Percentiles rank a stretch among this genome's conserved stretches.
phyloP scores from a whole-genome alignment of 345 rosid species.

The Linum lewisii region DNA sequence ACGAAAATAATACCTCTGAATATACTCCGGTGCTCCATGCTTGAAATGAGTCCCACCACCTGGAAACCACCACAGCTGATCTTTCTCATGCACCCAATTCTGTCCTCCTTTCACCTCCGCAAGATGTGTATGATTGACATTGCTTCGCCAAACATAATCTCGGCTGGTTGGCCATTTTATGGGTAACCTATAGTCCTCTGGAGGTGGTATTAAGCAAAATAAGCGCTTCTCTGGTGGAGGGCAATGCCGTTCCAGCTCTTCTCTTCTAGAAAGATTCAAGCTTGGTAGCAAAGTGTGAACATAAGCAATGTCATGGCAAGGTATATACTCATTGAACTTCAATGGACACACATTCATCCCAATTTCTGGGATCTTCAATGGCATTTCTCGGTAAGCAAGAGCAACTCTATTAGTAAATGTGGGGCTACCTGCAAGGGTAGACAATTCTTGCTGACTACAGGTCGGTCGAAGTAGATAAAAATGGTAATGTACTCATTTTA shows the following conservation, averaged over 20 bases:
- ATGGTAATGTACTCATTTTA: not conserved
- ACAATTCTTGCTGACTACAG: constrained; percentile 1
- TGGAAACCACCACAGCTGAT: constrained; percentile 86
- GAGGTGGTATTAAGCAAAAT: constrained; percentile 90
- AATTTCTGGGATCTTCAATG: constrained; percentile 44
- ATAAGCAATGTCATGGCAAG: constrained; percentile 66
- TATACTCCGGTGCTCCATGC: constrained; percentile 87
- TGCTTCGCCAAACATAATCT: constrained; percentile 85
- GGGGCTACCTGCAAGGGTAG: constrained; percentile 30
- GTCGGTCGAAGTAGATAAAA: not conserved
- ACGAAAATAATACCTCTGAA: constrained; percentile 44
- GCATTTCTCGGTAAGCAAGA: constrained; percentile 41
- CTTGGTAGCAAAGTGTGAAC: constrained; percentile 42
- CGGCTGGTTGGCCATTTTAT: constrained; percentile 85
- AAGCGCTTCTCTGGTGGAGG: constrained; percentile 66
- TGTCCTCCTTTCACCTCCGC: constrained; percentile 93
- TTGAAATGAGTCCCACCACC: constrained; percentile 98
- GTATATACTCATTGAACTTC: constrained; percentile 65
- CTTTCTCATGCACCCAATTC: constrained; percentile 82
- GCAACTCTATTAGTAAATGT: constrained; percentile 47
- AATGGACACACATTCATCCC: constrained; percentile 72
- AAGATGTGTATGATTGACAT: constrained; percentile 86
- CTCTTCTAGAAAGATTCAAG: constrained; percentile 58
- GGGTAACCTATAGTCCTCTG: constrained; percentile 71
- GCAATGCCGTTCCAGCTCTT: constrained; percentile 88